phyloP scores from a whole-genome alignment of 1,139 yeast genomes.

The Spathaspora sp. region DNA sequence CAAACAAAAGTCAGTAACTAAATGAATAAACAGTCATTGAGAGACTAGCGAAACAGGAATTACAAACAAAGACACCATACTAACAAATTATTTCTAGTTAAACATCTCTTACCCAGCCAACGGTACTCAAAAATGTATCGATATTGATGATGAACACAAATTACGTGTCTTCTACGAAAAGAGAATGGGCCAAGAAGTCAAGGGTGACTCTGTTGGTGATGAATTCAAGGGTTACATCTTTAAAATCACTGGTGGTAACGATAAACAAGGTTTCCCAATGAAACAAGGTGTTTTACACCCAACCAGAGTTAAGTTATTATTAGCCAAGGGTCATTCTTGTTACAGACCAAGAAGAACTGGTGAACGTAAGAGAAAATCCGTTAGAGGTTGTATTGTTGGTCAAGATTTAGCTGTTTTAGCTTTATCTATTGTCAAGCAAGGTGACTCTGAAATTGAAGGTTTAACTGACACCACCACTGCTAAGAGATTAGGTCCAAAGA shows the following conservation, averaged over 20 bases:
- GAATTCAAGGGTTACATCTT: constrained; percentile 99
- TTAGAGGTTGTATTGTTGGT: constrained; percentile 99
- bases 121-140: constrained; percentile 98
- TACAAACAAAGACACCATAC: constrained; percentile 8
- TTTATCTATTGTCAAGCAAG: constrained; percentile 93
- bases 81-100: constrained; percentile 53
- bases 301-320: constrained; percentile 96
- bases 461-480: constrained; percentile 92
- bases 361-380: constrained; percentile 99
- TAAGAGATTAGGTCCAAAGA: constrained; percentile 99
- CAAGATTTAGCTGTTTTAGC: constrained; percentile 96
- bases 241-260: constrained; percentile 99
- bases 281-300: constrained; percentile 99
- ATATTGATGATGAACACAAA: constrained; percentile 98
- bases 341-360: constrained; percentile 99
- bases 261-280: constrained; percentile 99
- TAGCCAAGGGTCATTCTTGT: constrained; percentile 95
- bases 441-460: constrained; percentile 94
- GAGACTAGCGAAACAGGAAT: not conserved
- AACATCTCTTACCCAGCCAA: constrained; percentile 99
- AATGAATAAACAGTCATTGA: no score
- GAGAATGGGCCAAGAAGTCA: constrained; percentile 99
- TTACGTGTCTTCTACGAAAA: constrained; percentile 98
- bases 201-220: constrained; percentile 97
- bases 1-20: no score